Evolutionary conservation across 2,329 filamentous ascomycete species (phyloP).

Genomic region (Pseudocercospora fijiensis): DNA sequence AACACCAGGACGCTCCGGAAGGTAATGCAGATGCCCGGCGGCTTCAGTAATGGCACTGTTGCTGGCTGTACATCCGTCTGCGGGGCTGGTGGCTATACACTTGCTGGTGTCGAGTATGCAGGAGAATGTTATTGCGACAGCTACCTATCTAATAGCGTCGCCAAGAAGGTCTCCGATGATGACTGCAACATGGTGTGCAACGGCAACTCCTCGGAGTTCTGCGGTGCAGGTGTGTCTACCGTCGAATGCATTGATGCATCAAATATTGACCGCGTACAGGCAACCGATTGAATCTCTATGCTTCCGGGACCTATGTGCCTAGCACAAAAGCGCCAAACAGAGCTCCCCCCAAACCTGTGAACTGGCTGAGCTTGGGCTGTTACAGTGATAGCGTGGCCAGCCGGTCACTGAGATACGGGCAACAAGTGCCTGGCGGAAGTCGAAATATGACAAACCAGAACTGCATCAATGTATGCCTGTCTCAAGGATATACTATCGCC

Average conservation of each 20-base stretch:
- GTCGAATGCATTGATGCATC: neutral
- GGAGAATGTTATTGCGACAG: slow-evolving; percentile 41
- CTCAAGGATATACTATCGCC: slow-evolving; percentile 24
- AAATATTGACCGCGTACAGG: slow-evolving; percentile 5
- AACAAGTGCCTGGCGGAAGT: slow-evolving; percentile 17
- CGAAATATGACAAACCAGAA: slow-evolving; percentile 27
- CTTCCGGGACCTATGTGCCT: slow-evolving; percentile 25
- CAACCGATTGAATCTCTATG: slow-evolving; percentile 31
- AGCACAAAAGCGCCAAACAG: slow-evolving; percentile 24
- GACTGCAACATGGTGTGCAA: slow-evolving; percentile 35
- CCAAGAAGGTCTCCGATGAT: slow-evolving; percentile 18
- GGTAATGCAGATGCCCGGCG: slow-evolving; percentile 25
- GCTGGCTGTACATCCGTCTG: slow-evolving; percentile 34
- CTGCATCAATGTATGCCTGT: slow-evolving; percentile 24
- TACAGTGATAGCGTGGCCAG: slow-evolving; percentile 27
- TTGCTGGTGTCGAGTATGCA: slow-evolving; percentile 38
- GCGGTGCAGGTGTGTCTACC: slow-evolving; percentile 25
- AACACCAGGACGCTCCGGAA: slow-evolving; percentile 25
- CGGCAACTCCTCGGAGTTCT: slow-evolving; percentile 34
- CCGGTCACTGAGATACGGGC: slow-evolving; percentile 24
- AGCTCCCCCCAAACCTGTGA: slow-evolving; percentile 23
- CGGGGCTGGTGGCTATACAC: slow-evolving; percentile 29
- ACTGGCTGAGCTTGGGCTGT: slow-evolving; percentile 31
- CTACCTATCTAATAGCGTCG: slow-evolving; percentile 23
- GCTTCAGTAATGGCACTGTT: slow-evolving; percentile 29